Percentiles rank a stretch among this genome's conserved stretches.
Conservation (phyloP, 768 basidiomycete genomes). For the Boletus vermiculosoides region DNA sequence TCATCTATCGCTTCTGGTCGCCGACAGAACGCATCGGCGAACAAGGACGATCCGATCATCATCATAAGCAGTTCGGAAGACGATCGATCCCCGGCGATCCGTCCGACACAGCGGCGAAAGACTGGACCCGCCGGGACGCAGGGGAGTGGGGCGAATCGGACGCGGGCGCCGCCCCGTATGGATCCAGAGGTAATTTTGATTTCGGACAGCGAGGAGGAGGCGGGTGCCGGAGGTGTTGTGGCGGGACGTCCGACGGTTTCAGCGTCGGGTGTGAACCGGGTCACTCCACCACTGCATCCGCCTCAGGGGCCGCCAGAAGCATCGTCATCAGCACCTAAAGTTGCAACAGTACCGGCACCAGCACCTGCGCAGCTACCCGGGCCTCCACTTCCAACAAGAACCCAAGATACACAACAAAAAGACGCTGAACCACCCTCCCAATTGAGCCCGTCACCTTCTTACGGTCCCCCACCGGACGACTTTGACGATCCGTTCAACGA, state of each 20-base stretch:
- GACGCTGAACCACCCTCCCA: not conserved
- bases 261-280: not conserved
- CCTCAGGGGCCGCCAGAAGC: not conserved
- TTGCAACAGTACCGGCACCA: not conserved
- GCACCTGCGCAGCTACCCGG: not conserved
- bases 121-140: not conserved
- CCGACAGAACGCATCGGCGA: not conserved
- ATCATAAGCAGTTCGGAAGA: conserved; percentile 27
- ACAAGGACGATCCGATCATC: conserved; percentile 21
- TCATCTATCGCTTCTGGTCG: not conserved
- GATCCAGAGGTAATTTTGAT: conserved; percentile 34
- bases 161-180: conserved; percentile 2
- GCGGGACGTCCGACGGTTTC: not conserved
- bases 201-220: conserved; percentile 27
- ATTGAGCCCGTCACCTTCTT: conserved; percentile 1
- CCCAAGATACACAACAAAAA: not conserved
- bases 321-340: not conserved
- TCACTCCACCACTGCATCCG: not conserved
- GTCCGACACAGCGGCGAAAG: conserved; percentile 1
- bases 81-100: not conserved
- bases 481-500: conserved; percentile 14
- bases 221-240: not conserved
- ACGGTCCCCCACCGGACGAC: conserved; percentile 7
- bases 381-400: not conserved
- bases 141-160: not conserved